A percentile compares a stretch with the other conserved stretches of the same genome.
Conservation (phyloP, 257 asterid genomes). For the Ehretia macrophylla region DNA sequence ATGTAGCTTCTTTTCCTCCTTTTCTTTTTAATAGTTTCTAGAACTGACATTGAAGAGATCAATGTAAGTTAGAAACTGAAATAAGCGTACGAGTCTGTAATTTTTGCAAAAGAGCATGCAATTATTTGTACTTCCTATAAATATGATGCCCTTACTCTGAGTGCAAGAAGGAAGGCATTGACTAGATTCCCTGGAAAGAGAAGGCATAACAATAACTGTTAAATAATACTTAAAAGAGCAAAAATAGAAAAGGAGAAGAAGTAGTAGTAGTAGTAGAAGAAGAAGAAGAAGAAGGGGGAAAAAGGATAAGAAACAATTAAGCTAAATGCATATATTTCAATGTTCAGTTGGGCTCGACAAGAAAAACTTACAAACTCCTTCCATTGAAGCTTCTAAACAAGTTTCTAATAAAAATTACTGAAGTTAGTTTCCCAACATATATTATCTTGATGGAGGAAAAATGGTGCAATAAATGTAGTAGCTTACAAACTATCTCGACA, state of each 20-base stretch:
- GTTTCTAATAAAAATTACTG: constrained; percentile 37
- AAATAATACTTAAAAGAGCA: not conserved
- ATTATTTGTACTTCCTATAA: not conserved
- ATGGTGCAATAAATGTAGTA: not conserved
- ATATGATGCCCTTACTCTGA: not conserved
- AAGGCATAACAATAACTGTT: too few species aligned
- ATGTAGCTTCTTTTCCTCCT: too few species aligned
- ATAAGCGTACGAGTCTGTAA: not conserved
- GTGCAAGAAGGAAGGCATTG: constrained; percentile 3
- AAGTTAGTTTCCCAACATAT: not conserved
- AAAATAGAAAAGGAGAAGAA: not conserved
- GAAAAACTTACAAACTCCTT: constrained; percentile 34
- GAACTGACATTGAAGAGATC: not conserved
- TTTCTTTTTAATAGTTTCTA: not conserved
- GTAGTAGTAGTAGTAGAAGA: too few species aligned
- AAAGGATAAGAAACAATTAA: not conserved
- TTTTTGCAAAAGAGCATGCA: not conserved
- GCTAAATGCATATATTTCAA: not conserved
- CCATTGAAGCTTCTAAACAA: constrained; percentile 46
- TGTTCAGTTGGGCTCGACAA: too few species aligned
- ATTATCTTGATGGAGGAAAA: constrained; percentile 2
- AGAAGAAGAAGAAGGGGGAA: not conserved
- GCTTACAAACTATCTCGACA: constrained; percentile 51
- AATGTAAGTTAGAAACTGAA: not conserved
- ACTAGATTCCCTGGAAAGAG: not conserved